These are phyloP conservation scores for Myriosclerotinia duriaeana DNA, from an alignment of 2,329 filamentous ascomycete genomes.

Conservation along the genomic window DNA sequence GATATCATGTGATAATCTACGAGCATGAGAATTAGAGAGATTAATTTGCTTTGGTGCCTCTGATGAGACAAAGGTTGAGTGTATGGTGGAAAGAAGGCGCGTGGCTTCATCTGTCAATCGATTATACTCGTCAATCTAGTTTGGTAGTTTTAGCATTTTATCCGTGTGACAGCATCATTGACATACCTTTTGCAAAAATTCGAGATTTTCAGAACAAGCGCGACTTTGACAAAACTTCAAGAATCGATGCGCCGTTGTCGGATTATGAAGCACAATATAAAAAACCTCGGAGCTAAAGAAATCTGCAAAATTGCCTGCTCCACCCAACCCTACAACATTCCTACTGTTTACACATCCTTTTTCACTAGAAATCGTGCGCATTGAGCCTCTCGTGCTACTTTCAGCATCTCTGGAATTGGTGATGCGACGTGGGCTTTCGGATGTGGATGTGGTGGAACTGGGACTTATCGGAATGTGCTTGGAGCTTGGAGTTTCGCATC, in stretches of 20 bases:
- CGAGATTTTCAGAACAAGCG: constrained; percentile 51
- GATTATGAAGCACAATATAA: constrained; percentile 51
- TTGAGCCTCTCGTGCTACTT: constrained; percentile 11
- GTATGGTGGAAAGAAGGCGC: constrained; percentile 48
- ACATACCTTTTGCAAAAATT: constrained; percentile 51
- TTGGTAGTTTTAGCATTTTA: background rate
- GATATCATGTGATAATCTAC: constrained; percentile 30
- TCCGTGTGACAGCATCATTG: background rate
- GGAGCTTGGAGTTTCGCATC: background rate
- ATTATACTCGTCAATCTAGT: constrained; percentile 48
- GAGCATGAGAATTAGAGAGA: constrained; percentile 29
- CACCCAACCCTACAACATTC: constrained; percentile 11
- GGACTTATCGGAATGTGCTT: background rate
- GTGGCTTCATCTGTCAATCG: constrained; percentile 48
- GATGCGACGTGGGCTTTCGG: background rate
- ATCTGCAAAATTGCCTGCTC: constrained; percentile 41
- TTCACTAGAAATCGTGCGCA: constrained; percentile 4
- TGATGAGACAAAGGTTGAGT: constrained; percentile 45
- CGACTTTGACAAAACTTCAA: constrained; percentile 51
- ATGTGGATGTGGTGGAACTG: background rate
- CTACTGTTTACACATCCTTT: constrained; percentile 12
- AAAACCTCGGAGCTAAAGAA: constrained; percentile 54
- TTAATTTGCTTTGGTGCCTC: constrained; percentile 39
- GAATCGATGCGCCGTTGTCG: constrained; percentile 48
- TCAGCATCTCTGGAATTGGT: constrained; percentile 5